Conservation (phyloP, 2,329 filamentous ascomycete genomes). For the Claviceps maximensis region DNA sequence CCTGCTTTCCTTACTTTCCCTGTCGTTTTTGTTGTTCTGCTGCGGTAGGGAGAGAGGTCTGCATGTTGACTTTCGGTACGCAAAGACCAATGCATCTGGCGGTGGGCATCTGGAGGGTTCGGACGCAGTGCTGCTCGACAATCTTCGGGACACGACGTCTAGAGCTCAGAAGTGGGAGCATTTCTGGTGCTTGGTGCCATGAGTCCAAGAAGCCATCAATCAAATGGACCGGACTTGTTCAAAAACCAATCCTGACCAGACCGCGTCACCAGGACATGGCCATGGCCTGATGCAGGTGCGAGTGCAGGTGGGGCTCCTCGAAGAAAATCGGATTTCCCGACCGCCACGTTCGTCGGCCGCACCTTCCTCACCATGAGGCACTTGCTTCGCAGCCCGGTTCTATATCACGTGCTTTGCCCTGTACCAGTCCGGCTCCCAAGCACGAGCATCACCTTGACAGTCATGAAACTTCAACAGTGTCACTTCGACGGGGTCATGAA, state of each 20-base stretch:
- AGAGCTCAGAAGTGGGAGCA: too few relatives aligned
- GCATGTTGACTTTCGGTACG: not conserved
- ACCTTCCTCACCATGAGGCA: too few relatives aligned
- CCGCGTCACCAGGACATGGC: not conserved
- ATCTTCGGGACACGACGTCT: not conserved
- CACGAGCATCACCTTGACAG: too few relatives aligned
- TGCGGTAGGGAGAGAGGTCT: not conserved
- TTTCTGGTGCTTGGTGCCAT: not conserved
- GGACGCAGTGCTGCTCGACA: not conserved
- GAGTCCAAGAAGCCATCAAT: not conserved
- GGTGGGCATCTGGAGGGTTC: not conserved
- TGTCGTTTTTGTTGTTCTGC: too few relatives aligned
- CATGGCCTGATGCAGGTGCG: not conserved
- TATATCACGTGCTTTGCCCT: too few relatives aligned
- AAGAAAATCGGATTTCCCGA: not conserved
- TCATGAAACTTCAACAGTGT: too few relatives aligned
- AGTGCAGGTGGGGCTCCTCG: not conserved
- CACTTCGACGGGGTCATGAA: too few relatives aligned
- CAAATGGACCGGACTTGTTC: not conserved
- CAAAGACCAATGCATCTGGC: not conserved
- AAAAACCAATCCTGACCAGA: too few relatives aligned
- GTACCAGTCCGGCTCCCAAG: too few relatives aligned
- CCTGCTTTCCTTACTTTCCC: not conserved
- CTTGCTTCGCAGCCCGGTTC: too few relatives aligned
- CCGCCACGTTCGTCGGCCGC: too few relatives aligned